These are phyloP conservation scores for Solanum lycopersicoides DNA, from an alignment of 257 asterid species.

Conservation along the genomic window DNA sequence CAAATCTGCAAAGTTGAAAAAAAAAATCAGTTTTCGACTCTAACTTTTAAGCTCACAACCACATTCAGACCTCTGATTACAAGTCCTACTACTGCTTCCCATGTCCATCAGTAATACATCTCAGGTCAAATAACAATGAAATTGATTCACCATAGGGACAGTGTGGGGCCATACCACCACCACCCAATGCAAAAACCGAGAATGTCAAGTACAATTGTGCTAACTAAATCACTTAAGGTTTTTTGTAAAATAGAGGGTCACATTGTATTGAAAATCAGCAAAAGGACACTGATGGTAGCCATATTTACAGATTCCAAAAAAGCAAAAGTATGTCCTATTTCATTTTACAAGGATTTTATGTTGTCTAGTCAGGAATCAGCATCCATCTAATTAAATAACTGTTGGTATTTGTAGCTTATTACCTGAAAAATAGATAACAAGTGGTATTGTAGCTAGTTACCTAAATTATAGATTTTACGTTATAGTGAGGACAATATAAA, in stretches of 20 bases:
- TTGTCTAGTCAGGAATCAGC: background rate
- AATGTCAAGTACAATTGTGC: background rate
- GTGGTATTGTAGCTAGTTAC: background rate
- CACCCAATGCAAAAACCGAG: background rate
- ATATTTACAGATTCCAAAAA: background rate
- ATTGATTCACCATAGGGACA: background rate
- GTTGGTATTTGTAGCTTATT: background rate
- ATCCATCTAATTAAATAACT: background rate
- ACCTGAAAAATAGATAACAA: background rate
- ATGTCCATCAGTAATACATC: background rate
- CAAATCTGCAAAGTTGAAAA: background rate
- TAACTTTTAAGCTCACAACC: background rate
- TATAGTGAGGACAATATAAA: background rate
- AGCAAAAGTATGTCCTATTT: background rate
- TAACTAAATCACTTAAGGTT: background rate
- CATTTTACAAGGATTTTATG: background rate
- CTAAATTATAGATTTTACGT: background rate
- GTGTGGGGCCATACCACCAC: background rate
- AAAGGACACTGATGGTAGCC: background rate
- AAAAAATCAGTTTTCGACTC: background rate
- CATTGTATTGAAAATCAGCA: background rate
- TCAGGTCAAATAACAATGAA: background rate
- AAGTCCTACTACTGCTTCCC: background rate
- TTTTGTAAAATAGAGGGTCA: background rate
- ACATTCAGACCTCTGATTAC: background rate